phyloP scores from a whole-genome alignment of 805 yeast genomes.

The Saturnispora halmiae region DNA sequence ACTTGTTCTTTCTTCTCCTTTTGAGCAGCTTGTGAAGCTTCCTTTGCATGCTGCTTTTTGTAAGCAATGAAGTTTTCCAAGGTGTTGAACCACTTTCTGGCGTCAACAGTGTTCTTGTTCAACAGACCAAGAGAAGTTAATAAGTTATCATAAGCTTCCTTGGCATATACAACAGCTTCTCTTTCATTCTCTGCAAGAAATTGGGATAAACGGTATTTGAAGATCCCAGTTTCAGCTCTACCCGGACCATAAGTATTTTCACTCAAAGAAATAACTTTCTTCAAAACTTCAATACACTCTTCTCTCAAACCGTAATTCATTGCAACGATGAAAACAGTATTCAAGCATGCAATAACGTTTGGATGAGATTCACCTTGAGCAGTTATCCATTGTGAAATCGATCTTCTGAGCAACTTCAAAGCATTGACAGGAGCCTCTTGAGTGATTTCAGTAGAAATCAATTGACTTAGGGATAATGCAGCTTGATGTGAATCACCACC shows the following conservation, averaged over 20 bases:
- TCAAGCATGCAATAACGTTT: conserved; percentile 51
- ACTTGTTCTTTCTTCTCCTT: conserved; percentile 18
- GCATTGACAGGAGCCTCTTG: conserved; percentile 53
- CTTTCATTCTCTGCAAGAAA: conserved; percentile 47
- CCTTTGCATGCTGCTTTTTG: conserved; percentile 16
- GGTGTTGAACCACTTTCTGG: conserved; percentile 53
- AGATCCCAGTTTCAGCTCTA: conserved; percentile 53
- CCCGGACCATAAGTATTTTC: conserved; percentile 44
- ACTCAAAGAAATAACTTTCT: conserved; percentile 45
- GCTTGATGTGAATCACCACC: conserved; percentile 81
- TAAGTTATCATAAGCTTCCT: conserved; percentile 50
- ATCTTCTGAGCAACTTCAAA: conserved; percentile 50
- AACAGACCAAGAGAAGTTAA: conserved; percentile 54
- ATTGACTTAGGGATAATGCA: conserved; percentile 58
- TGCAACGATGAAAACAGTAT: conserved; percentile 52
- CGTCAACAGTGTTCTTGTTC: conserved; percentile 58
- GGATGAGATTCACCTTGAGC: conserved; percentile 63
- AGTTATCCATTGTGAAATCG: conserved; percentile 48
- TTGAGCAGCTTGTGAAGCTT: conserved; percentile 21
- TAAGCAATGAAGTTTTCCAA: conserved; percentile 40
- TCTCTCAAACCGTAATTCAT: conserved; percentile 40
- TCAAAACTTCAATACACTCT: conserved; percentile 45
- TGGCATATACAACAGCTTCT: conserved; percentile 48
- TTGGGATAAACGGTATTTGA: conserved; percentile 63
- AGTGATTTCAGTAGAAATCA: conserved; percentile 62